phyloP scores from a whole-genome alignment of 257 asterid species.

The Ophiorrhiza pumila region DNA sequence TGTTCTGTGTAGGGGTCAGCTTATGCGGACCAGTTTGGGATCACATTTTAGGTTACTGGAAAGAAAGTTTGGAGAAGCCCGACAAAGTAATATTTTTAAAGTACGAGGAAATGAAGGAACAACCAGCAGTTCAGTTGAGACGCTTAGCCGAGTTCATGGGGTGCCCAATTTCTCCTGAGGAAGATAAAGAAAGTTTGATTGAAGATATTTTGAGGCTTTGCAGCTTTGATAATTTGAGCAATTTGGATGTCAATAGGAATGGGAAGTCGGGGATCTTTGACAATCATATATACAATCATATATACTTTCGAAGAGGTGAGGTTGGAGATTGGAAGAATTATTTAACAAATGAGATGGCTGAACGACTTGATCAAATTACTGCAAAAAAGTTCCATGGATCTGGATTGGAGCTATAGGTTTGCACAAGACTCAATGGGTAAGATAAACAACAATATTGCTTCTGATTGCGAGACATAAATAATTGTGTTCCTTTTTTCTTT shows the following conservation, averaged over 20 bases:
- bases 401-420: not conserved
- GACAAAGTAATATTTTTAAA: not conserved
- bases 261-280: not conserved
- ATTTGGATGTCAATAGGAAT: not conserved
- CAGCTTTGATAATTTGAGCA: conserved; percentile 2
- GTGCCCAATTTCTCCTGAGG: not conserved
- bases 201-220: not conserved
- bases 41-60: conserved; percentile 3
- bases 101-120: conserved; percentile 4
- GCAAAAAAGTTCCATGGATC: not conserved
- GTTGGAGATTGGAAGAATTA: conserved; percentile 8
- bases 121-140: not conserved
- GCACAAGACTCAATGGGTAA: too few species aligned
- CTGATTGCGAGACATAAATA: too few species aligned
- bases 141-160: not conserved
- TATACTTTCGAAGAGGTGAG: not conserved
- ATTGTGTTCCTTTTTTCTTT: too few species aligned
- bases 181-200: not conserved
- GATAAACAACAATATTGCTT: too few species aligned
- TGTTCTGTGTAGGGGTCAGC: not conserved
- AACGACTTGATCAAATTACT: not conserved
- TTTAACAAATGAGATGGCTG: not conserved
- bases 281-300: too few species aligned
- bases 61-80: not conserved
- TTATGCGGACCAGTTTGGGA: not conserved